Percentiles rank a stretch among this genome's conserved stretches.
phyloP scores from a whole-genome alignment of 805 yeast genomes.

The Jamesozyma jinghongensis region DNA sequence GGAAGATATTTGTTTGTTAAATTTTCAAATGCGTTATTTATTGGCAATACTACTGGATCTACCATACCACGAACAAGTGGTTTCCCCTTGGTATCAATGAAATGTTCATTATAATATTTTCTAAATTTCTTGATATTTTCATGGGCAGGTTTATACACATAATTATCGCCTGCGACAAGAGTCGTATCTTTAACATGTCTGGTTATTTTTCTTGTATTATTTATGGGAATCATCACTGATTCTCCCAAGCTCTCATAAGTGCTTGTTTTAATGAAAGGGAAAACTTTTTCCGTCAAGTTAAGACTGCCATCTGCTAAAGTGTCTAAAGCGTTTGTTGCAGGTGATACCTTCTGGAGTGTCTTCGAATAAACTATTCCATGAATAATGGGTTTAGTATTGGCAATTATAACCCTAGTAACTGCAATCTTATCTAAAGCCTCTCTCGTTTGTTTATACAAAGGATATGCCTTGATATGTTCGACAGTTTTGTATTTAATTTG shows the following conservation, averaged over 20 bases:
- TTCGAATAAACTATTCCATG: constrained; percentile 25
- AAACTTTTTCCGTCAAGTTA: constrained; percentile 42
- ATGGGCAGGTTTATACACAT: constrained; percentile 41
- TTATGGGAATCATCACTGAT: constrained; percentile 44
- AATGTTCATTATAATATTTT: constrained; percentile 39
- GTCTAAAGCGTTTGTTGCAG: constrained; percentile 42
- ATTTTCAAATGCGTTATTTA: constrained; percentile 46
- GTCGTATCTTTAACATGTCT: constrained; percentile 31
- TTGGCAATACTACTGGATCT: constrained; percentile 54
- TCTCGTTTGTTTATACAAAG: constrained; percentile 38
- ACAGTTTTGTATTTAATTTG: constrained; percentile 23
- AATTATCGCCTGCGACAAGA: constrained; percentile 26
- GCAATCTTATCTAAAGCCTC: constrained; percentile 31
- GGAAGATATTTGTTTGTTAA: constrained; percentile 40
- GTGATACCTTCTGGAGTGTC: constrained; percentile 32
- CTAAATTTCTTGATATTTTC: constrained; percentile 40
- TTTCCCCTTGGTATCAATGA: constrained; percentile 37
- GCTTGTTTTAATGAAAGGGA: constrained; percentile 52
- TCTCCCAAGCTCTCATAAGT: constrained; percentile 42
- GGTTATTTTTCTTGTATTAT: constrained; percentile 33
- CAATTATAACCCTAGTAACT: constrained; percentile 29
- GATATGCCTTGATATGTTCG: constrained; percentile 39
- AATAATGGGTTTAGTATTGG: constrained; percentile 28
- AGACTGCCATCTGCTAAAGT: constrained; percentile 48
- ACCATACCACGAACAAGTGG: constrained; percentile 53